phyloP scores from a whole-genome alignment of 768 basidiomycete species.

The Tricholoma sp. region DNA sequence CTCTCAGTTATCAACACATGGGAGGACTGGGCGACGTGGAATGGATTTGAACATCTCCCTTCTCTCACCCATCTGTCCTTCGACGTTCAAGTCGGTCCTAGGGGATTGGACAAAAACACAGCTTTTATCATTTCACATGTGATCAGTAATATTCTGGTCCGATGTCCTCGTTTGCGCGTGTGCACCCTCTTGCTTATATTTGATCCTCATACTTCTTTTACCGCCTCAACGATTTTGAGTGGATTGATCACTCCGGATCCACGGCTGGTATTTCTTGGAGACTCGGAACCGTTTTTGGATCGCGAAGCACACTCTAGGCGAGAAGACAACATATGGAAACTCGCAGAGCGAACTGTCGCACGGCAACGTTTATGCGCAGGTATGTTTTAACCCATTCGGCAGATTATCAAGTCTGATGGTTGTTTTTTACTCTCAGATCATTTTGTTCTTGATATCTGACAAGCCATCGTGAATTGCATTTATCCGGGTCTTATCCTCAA shows the following conservation, averaged over 20 bases:
- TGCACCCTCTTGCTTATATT: slow-evolving; percentile 31
- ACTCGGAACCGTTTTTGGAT: slow-evolving; percentile 34
- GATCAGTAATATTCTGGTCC: slow-evolving; percentile 18
- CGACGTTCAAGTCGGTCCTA: slow-evolving; percentile 29
- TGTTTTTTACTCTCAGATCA: slow-evolving; percentile 1
- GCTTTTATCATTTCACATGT: slow-evolving; percentile 18
- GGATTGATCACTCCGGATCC: slow-evolving; percentile 22
- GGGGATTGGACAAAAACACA: slow-evolving; percentile 15
- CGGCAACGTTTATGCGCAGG: slow-evolving; percentile 18
- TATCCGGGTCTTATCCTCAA: neutral
- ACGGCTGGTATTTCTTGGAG: slow-evolving; percentile 32
- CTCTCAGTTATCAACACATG: slow-evolving; percentile 35
- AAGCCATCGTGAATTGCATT: neutral
- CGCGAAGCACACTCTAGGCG: slow-evolving; percentile 31
- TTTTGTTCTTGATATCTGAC: slow-evolving; percentile 10
- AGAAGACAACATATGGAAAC: slow-evolving; percentile 29
- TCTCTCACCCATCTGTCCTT: slow-evolving; percentile 33
- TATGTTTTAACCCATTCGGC: slow-evolving; percentile 8
- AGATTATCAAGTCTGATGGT: neutral
- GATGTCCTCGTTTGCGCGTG: slow-evolving; percentile 21
- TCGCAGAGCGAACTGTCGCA: slow-evolving; percentile 24
- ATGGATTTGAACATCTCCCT: slow-evolving; percentile 23
- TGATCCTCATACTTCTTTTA: slow-evolving; percentile 17
- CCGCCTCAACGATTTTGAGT: slow-evolving; percentile 13
- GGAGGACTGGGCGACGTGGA: slow-evolving; percentile 39